These are phyloP conservation scores for Aspergillus baeticus DNA, from an alignment of 495 filamentous ascomycete genomes.

Conservation along the genomic window DNA sequence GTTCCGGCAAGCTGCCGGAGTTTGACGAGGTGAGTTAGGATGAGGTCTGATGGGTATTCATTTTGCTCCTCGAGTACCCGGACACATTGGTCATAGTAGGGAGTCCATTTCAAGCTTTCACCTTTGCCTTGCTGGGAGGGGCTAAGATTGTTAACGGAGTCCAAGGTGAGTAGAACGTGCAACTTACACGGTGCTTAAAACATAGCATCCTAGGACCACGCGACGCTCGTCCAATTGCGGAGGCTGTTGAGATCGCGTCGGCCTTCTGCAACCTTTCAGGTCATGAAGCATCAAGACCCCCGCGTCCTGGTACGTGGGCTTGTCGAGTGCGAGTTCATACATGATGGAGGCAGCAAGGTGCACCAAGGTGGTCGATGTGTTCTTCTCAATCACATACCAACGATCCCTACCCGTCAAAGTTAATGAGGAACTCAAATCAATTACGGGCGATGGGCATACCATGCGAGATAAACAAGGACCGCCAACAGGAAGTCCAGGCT, in stretches of 20 bases:
- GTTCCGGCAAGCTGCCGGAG: neutral
- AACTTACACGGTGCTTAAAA: slow-evolving; percentile 4
- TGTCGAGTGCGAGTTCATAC: slow-evolving; percentile 10
- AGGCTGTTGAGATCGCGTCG: neutral
- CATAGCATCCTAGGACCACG: slow-evolving; percentile 4
- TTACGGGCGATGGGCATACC: too few species aligned
- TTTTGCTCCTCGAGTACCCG: slow-evolving; percentile 1
- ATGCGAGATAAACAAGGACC: slow-evolving; percentile 2
- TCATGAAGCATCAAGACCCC: slow-evolving; percentile 1
- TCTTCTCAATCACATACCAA: neutral
- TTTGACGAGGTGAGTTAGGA: slow-evolving; percentile 5
- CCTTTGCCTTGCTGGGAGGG: neutral
- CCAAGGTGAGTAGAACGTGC: too few species aligned
- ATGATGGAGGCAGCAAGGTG: slow-evolving; percentile 7
- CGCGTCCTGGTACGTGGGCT: neutral
- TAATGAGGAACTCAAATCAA: too few species aligned
- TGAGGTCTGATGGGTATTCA: neutral
- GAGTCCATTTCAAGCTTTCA: slow-evolving; percentile 1
- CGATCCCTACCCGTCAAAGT: slow-evolving; percentile 1
- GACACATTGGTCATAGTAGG: neutral
- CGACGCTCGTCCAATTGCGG: neutral
- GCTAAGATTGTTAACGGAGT: too few species aligned
- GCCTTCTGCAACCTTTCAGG: neutral
- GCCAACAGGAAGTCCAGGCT: slow-evolving; percentile 8
- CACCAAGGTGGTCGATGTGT: neutral